These are phyloP conservation scores for Rossbeevera mucosa DNA, from an alignment of 768 basidiomycete genomes.

Conservation along the genomic window DNA sequence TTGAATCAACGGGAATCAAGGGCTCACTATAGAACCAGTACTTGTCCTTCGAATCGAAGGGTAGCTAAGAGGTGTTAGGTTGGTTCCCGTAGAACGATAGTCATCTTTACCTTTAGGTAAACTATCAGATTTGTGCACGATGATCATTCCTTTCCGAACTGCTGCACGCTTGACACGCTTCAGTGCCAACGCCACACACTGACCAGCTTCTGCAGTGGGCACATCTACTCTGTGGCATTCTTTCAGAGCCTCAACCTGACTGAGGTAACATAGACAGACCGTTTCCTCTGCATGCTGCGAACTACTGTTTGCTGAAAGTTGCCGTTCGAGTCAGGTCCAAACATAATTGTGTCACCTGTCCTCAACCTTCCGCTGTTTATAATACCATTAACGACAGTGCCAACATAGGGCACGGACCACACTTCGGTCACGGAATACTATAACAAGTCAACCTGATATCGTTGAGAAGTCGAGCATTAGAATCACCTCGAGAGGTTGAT, in stretches of 20 bases:
- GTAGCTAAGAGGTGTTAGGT: slow-evolving; percentile 46
- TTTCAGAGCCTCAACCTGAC: slow-evolving; percentile 1
- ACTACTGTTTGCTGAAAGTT: slow-evolving; percentile 76
- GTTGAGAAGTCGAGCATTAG: background rate
- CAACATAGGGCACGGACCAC: slow-evolving; percentile 85
- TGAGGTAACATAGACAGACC: slow-evolving; percentile 42
- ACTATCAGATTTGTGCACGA: slow-evolving; percentile 74
- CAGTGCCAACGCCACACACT: slow-evolving; percentile 89
- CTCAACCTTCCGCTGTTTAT: slow-evolving; percentile 71
- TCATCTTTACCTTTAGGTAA: slow-evolving; percentile 62
- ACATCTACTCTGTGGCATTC: slow-evolving; percentile 63
- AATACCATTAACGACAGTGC: slow-evolving; percentile 82
- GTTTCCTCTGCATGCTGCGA: slow-evolving; percentile 92
- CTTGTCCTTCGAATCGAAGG: slow-evolving; percentile 86
- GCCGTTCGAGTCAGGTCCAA: slow-evolving; percentile 93
- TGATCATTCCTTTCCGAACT: slow-evolving; percentile 92
- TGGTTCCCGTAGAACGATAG: background rate
- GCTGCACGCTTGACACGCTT: slow-evolving; percentile 80
- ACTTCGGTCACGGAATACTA: slow-evolving; percentile 84
- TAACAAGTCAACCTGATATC: slow-evolving; percentile 9
- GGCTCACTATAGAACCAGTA: slow-evolving; percentile 85
- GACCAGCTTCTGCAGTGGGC: slow-evolving; percentile 85
- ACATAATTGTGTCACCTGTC: slow-evolving; percentile 73
- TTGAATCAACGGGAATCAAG: background rate
- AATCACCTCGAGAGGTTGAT: slow-evolving; percentile 74